phyloP scores from a whole-genome alignment of 2,329 filamentous ascomycete genomes.

The Fusarium staphyleae region DNA sequence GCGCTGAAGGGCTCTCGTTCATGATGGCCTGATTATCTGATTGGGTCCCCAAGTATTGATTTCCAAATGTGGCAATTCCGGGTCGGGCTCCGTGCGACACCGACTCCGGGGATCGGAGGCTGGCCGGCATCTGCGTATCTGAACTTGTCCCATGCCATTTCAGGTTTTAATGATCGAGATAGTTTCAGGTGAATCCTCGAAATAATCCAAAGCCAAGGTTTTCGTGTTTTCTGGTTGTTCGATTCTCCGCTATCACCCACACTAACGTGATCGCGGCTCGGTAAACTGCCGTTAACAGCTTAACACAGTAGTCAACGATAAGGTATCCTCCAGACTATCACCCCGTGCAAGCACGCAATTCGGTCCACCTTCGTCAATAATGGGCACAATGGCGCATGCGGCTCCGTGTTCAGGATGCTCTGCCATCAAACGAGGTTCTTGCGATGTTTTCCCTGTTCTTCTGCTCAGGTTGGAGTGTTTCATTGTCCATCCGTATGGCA shows the following conservation, averaged over 20 bases:
- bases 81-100: constrained; percentile 32
- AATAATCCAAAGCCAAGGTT: background rate
- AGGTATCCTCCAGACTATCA: constrained; percentile 9
- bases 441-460: background rate
- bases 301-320: constrained; percentile 6
- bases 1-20: background rate
- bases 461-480: background rate
- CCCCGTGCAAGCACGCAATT: constrained; percentile 39
- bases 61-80: constrained; percentile 35
- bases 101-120: constrained; percentile 32
- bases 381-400: constrained; percentile 21
- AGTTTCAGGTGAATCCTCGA: background rate
- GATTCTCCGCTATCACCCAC: background rate
- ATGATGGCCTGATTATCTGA: constrained; percentile 30
- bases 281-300: constrained; percentile 8
- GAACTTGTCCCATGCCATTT: background rate
- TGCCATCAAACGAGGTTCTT: constrained; percentile 6
- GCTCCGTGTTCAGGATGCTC: constrained; percentile 3
- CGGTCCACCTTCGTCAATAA: constrained; percentile 33
- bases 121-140: constrained; percentile 3
- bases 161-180: background rate
- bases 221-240: background rate
- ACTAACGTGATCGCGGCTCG: constrained; percentile 1
- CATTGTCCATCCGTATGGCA: background rate
- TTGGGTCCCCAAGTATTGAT: background rate